Evolutionary conservation across 2,329 filamentous ascomycete species (phyloP), one percentile per base, ranked within the genome.

Genomic region (Nothophoma quercina): DNA sequence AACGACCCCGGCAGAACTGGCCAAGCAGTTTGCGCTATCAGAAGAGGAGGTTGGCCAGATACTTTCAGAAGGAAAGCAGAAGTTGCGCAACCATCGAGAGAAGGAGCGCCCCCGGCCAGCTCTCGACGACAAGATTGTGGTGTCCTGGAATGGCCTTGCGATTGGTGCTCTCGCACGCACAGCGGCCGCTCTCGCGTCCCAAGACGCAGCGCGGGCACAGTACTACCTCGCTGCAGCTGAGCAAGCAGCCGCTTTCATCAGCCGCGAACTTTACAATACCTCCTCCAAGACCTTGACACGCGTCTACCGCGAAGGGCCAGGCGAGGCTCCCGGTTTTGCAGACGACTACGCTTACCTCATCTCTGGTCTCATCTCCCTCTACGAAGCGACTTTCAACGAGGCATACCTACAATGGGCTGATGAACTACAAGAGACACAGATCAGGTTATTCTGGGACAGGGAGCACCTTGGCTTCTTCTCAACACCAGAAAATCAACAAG

Each of bases 311-410:
- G 84, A 87, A 55, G 84, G 85, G 2, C 80, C 85, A 7, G 86
- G 88, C 22, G 80, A 85, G 15, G 87, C 85, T 0, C 80, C 82
- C 30, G 93, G 85, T 0, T 96, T 98, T 73, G 91, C 93, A 1
- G 95, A 98, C 64, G 95, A 99, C 76, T 98, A 98, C 69, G 91
- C 93, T 2, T 96, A 93, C 72, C 73, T 98, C 32, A 89, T 92
- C 41, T 85, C 88, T 41, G 93, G 92, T 0, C 79, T 97, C 1
- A 78, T 98, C 50, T 88, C 93, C 62, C 83, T 98, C 22, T 96
- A 96, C 69, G 88, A 93, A 71, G 84, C 88, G 0, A 96, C 91
- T 0, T 88, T 88, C 56, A 87, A 96, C 50, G 86, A 88, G 59
- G 77, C 78, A 34, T 90, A 89, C 77, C 79, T 97, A 4, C 79